A percentile compares a stretch with the other conserved stretches of the same genome.
Conservation (phyloP, 306 rosid species). For the Oxytropis ochrocephala region DNA sequence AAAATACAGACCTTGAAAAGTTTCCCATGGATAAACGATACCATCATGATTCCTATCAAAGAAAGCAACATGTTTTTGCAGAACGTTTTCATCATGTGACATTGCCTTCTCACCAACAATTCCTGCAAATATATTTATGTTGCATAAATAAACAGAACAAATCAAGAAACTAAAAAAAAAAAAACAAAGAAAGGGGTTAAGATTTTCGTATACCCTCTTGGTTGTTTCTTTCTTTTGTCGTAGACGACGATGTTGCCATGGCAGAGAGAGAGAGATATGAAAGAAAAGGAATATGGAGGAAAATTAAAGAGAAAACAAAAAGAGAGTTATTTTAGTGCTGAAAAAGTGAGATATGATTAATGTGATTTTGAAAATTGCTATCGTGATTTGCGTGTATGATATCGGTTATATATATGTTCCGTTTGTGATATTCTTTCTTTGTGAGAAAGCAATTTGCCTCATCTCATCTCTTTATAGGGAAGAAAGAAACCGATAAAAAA, state of each 20-base stretch:
- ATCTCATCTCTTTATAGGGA: not conserved
- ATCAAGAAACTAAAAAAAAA: not conserved
- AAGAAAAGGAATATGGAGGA: not conserved
- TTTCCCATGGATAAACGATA: slow-evolving; percentile 79
- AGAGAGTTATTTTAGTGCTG: not conserved
- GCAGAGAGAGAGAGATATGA: not conserved
- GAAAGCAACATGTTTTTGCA: slow-evolving; percentile 69
- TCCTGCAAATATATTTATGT: not conserved
- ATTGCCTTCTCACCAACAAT: slow-evolving; percentile 15
- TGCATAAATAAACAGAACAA: no score
- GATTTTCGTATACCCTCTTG: not conserved
- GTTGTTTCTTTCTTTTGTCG: not conserved
- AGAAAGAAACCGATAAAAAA: no score
- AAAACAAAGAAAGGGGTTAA: not conserved
- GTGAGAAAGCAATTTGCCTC: not conserved
- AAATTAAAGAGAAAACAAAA: not conserved
- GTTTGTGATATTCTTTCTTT: not conserved
- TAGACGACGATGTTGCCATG: not conserved
- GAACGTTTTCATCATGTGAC: slow-evolving; percentile 33
- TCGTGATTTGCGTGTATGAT: not conserved
- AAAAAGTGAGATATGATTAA: not conserved
- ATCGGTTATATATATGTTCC: no score
- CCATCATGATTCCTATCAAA: slow-evolving; percentile 71
- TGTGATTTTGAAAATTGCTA: not conserved
- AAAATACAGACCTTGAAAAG: slow-evolving; percentile 47